phyloP scores from a whole-genome alignment of 140 eudicot species.

The Anethum foeniculum region DNA sequence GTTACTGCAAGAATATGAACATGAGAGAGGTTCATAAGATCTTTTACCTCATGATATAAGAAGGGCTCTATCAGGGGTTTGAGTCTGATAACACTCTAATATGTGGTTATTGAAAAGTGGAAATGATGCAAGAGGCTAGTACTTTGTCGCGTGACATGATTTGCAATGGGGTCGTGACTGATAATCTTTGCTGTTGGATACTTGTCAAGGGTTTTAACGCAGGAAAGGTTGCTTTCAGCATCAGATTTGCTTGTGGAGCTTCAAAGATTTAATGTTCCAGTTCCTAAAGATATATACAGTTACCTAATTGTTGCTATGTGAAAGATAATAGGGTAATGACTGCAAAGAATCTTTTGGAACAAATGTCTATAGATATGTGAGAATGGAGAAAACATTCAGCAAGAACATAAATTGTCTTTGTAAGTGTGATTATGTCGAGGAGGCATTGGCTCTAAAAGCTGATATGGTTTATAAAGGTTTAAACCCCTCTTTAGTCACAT shows the following conservation, averaged over 20 bases:
- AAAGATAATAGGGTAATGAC: constrained; percentile 62
- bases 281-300: constrained; percentile 36
- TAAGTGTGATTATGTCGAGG: constrained; percentile 29
- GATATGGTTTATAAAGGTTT: constrained; percentile 42
- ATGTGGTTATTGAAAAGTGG: constrained; percentile 72
- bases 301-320: constrained; percentile 58
- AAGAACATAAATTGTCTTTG: constrained; percentile 57
- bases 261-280: constrained; percentile 37
- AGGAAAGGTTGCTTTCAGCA: constrained; percentile 53
- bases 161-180: constrained; percentile 36
- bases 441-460: constrained; percentile 46
- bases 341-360: constrained; percentile 60
- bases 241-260: constrained; percentile 66
- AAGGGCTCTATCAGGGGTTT: constrained; percentile 60
- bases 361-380: constrained; percentile 33
- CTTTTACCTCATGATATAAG: constrained; percentile 48
- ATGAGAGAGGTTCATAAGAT: constrained; percentile 62
- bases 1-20: constrained; percentile 66
- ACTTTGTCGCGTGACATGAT: constrained; percentile 61
- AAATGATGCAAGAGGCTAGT: constrained; percentile 75
- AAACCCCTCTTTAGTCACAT: constrained; percentile 39
- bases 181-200: constrained; percentile 48
- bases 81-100: constrained; percentile 63
- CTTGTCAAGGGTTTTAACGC: constrained; percentile 64
- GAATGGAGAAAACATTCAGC: constrained; percentile 3